Conservation (phyloP, 2,329 filamentous ascomycete species). For the Rhynchosporium secalis region DNA sequence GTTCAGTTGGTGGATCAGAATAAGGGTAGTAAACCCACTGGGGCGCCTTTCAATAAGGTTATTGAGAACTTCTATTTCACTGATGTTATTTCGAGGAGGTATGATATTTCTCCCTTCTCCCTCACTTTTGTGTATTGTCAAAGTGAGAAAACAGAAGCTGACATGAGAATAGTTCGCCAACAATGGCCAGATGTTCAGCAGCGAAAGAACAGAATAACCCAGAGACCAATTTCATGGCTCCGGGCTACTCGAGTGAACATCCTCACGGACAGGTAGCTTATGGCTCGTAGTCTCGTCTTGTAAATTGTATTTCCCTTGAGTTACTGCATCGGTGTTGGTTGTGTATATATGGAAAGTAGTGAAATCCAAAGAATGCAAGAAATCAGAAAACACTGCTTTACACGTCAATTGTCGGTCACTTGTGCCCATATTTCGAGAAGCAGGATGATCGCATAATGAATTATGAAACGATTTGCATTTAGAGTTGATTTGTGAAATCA, state of each 20-base stretch:
- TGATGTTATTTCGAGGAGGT: constrained; percentile 95
- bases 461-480: constrained; percentile 1
- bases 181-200: constrained; percentile 96
- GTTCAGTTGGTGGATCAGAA: constrained; percentile 96
- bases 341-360: constrained; percentile 42
- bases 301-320: constrained; percentile 33
- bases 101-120: constrained; percentile 39
- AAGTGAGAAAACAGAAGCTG: constrained; percentile 13
- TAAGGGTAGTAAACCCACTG: constrained; percentile 76
- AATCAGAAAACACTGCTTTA: neutral
- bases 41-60: constrained; percentile 75
- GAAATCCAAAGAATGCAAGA: constrained; percentile 34
- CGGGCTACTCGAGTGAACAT: constrained; percentile 50
- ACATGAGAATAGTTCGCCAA: constrained; percentile 70
- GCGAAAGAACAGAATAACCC: constrained; percentile 82
- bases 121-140: neutral
- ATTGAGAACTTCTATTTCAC: constrained; percentile 99
- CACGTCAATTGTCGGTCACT: neutral
- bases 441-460: neutral
- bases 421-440: neutral
- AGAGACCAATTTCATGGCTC: constrained; percentile 76
- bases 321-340: constrained; percentile 37
- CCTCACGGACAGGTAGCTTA: constrained; percentile 39
- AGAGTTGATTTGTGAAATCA: constrained; percentile 8
- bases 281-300: constrained; percentile 37